Evolutionary conservation across 768 basidiomycete species (phyloP).

Genomic region (Macrolepiota albuminosa): DNA sequence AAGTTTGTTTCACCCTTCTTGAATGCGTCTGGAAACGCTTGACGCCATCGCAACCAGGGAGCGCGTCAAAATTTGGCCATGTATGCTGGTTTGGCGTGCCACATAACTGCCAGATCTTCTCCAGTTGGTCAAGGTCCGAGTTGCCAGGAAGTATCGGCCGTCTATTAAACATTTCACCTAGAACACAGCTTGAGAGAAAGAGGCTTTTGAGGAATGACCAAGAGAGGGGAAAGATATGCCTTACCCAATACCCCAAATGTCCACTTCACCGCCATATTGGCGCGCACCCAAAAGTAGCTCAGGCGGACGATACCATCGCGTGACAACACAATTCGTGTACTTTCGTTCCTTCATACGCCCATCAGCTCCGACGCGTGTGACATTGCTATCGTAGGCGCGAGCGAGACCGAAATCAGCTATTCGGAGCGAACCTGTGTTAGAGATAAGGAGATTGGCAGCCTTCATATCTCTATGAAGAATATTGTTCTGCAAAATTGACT

Average conservation of each 20-base stretch:
- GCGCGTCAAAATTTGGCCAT: slow-evolving; percentile 71
- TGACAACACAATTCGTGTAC: slow-evolving; percentile 96
- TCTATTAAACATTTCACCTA: slow-evolving; percentile 94
- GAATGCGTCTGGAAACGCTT: slow-evolving; percentile 52
- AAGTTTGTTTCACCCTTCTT: slow-evolving; percentile 52
- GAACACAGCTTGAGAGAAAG: slow-evolving; percentile 63
- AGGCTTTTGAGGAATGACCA: background rate
- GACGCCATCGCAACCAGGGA: slow-evolving; percentile 79
- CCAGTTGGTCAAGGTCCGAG: slow-evolving; percentile 88
- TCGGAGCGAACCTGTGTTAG: slow-evolving; percentile 74
- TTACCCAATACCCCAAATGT: slow-evolving; percentile 97
- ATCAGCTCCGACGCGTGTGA: slow-evolving; percentile 32
- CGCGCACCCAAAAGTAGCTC: slow-evolving; percentile 87
- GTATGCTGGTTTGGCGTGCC: slow-evolving; percentile 81
- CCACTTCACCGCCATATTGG: slow-evolving; percentile 90
- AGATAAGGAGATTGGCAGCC: slow-evolving; percentile 93
- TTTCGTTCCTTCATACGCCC: slow-evolving; percentile 52
- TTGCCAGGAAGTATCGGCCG: slow-evolving; percentile 84
- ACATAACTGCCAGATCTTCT: slow-evolving; percentile 86
- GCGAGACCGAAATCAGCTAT: slow-evolving; percentile 98
- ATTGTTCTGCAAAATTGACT: slow-evolving; percentile 60
- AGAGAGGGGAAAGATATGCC: slow-evolving; percentile 19
- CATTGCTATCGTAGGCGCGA: slow-evolving; percentile 62
- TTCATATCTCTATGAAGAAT: slow-evolving; percentile 99
- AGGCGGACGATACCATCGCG: slow-evolving; percentile 92